These are phyloP conservation scores for Russula vinacea DNA, from an alignment of 768 basidiomycete genomes.

Conservation along the genomic window DNA sequence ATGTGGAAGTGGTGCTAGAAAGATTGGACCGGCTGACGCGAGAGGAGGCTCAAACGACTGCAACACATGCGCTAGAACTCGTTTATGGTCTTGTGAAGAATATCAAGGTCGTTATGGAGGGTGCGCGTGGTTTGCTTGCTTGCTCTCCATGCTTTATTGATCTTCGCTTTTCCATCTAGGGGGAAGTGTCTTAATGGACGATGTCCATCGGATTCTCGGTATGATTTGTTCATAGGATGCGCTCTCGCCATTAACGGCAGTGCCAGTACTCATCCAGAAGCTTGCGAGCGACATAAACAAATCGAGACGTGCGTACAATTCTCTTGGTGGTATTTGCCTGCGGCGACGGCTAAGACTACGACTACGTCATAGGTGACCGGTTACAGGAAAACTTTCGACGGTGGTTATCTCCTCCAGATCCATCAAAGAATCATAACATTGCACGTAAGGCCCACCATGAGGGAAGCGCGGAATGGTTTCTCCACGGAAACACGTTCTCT, in stretches of 20 bases:
- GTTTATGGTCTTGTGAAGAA: constrained; percentile 4
- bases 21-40: constrained; percentile 1
- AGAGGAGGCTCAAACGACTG: not conserved
- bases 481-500: too few species aligned
- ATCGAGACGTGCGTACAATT: constrained; percentile 1
- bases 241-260: not conserved
- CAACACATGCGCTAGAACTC: not conserved
- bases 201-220: not conserved
- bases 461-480: too few species aligned
- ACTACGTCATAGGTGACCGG: too few species aligned
- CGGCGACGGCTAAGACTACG: too few species aligned
- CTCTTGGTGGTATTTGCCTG: too few species aligned
- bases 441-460: too few species aligned
- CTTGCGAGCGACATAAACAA: not conserved
- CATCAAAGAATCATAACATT: not conserved
- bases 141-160: not conserved
- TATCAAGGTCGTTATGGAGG: not conserved
- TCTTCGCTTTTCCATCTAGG: not conserved
- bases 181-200: not conserved
- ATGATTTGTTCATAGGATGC: not conserved
- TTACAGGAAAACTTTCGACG: not conserved
- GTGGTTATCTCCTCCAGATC: not conserved
- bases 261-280: not conserved
- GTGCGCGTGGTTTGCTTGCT: not conserved
- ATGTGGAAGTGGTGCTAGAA: not conserved